Base-by-base conservation (phyloP, 78 protist species). In the Capsaspora owczarzaki region DNA sequence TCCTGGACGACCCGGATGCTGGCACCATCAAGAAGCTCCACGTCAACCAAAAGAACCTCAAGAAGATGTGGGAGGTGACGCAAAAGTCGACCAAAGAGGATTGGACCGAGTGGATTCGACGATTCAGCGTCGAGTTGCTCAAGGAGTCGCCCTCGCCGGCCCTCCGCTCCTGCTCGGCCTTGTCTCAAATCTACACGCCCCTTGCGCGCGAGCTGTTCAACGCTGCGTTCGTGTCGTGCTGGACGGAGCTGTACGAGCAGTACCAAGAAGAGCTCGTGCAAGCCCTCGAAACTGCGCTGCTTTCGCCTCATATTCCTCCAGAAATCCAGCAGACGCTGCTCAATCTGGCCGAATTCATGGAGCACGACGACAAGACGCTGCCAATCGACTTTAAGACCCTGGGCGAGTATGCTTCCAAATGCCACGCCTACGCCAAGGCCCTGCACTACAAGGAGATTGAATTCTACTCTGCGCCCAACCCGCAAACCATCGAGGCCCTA, bases 371-470 rank as follows among this genome's bases (percentile, higher is more conserved):
- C 77, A 79, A 89, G 86, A 87, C 91, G 25, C 86, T 93, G 40
- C 95, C 97, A 27, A 89, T 96, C 51, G 89, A 80, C 71, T 41
- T 69, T 31, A 42, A 87, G 23, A 60, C 79, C 47, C 83, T 96
- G 14, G 99, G 96, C 35, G 82, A 56, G n/a, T 63, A 93, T 16
- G 98, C 98, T 0, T 90, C 85, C 75, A 56, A 79, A 38, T 96
- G 98, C 86, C 96, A 95, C 33, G 95, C 98, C 42, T 97, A 89
- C 70, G 98, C 99, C 29, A 95, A 97, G 87, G 98, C 98, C 22
- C 87, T 96, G 75, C 98, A 93, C 83, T 95, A 96, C 86, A 82
- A 53, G 66, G 92, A 92, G 63, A 33, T 69, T 27, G 93, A 91
- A 74, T 93, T 95, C 87, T 47, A 80, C 80, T n/a, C 40, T n/a